Evolutionary conservation across 2,329 filamentous ascomycete species (phyloP).

Genomic region (Neonectria sp.): DNA sequence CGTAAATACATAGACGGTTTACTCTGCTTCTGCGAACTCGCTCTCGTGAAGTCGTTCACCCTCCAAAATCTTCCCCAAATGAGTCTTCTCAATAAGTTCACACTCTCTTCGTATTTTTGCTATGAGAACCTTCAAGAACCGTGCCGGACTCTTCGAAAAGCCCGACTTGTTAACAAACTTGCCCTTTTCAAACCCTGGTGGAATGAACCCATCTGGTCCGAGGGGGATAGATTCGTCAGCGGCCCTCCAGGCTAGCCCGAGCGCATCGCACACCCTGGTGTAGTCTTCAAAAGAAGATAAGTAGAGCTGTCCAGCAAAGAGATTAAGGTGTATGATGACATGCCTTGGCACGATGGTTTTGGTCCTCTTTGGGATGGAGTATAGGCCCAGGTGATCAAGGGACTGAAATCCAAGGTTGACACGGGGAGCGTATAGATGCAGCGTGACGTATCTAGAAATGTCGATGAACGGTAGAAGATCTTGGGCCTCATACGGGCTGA

Average conservation of each 20-base stretch:
- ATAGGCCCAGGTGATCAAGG: constrained; percentile 39
- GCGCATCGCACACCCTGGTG: constrained; percentile 61
- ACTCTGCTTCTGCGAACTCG: too few species aligned
- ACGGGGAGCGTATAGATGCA: constrained; percentile 69
- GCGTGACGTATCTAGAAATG: constrained; percentile 49
- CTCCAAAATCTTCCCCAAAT: constrained; percentile 57
- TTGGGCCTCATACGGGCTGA: constrained; percentile 75
- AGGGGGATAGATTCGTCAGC: constrained; percentile 40
- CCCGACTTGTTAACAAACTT: constrained; percentile 37
- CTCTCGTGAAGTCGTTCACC: constrained; percentile 31
- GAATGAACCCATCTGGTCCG: constrained; percentile 53
- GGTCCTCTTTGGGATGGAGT: constrained; percentile 27
- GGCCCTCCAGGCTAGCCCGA: constrained; percentile 61
- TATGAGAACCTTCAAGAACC: constrained; percentile 56
- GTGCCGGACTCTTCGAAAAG: constrained; percentile 53
- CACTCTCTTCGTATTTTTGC: constrained; percentile 56
- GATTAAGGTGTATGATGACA: constrained; percentile 66
- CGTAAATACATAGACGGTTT: too few species aligned
- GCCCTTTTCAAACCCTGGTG: constrained; percentile 9
- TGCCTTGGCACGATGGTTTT: accelerated
- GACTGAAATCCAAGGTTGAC: constrained; percentile 47
- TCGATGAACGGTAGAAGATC: constrained; percentile 59
- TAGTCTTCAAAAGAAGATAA: constrained; percentile 70
- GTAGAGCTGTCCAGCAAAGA: constrained; percentile 80
- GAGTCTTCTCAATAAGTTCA: constrained; percentile 57